phyloP scores from a whole-genome alignment of 2,329 filamentous ascomycete genomes.

The Neopestalotiopsis sp. region DNA sequence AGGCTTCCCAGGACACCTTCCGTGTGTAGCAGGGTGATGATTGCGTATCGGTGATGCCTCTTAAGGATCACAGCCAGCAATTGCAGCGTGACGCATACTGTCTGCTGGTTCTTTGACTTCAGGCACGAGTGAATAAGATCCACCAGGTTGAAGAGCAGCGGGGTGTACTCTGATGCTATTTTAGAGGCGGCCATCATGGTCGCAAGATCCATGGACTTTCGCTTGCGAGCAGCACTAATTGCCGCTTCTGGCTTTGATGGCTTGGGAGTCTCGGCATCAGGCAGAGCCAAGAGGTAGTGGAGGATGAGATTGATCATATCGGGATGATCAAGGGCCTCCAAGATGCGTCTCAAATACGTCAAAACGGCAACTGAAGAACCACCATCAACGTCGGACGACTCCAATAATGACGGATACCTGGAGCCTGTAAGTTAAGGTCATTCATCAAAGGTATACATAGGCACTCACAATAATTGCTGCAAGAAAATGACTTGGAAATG shows the following conservation, averaged over 20 bases:
- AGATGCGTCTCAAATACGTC: conserved; percentile 88
- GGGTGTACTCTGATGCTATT: conserved; percentile 75
- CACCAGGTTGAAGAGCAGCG: conserved; percentile 89
- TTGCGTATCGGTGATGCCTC: conserved; percentile 86
- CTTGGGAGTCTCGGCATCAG: conserved; percentile 55
- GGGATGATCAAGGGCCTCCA: conserved; percentile 90
- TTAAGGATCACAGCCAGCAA: conserved; percentile 85
- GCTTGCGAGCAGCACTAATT: conserved; percentile 74
- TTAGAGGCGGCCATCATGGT: conserved; percentile 75
- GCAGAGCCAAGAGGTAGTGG: conserved; percentile 86
- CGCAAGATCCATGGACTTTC: conserved; percentile 88
- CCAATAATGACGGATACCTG: conserved; percentile 92
- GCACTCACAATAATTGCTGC: conserved; percentile 83
- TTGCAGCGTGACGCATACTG: conserved; percentile 86
- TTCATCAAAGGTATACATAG: not conserved
- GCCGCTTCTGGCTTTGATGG: conserved; percentile 51
- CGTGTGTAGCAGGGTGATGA: conserved; percentile 76
- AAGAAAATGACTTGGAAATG: conserved; percentile 97
- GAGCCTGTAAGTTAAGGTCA: conserved; percentile 20
- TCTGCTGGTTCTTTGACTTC: conserved; percentile 84
- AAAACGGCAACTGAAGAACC: conserved; percentile 95
- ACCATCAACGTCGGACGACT: conserved; percentile 96
- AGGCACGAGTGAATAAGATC: conserved; percentile 89
- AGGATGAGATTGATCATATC: conserved; percentile 95
- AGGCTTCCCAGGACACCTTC: conserved; percentile 60